Base-by-base conservation (phyloP, 1,284 basidiomycete genomes). In the Malassezia yamatoensis region DNA sequence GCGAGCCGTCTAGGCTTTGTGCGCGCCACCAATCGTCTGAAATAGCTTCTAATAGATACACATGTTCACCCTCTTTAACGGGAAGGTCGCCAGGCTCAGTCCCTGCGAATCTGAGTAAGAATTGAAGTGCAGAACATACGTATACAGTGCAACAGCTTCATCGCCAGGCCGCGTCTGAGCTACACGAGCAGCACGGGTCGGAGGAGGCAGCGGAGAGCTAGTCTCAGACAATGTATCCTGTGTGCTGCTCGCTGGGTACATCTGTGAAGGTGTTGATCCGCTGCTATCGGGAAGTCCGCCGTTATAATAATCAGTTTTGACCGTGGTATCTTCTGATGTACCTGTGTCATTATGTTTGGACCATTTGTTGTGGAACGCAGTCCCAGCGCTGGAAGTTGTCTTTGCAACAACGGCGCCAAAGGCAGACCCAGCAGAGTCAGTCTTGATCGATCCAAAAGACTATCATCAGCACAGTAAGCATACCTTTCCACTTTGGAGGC, bases 11-110 rank as follows among this genome's bases (percentile, higher is more conserved):
- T 12, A 20, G 39, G 33, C 49, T 53, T 18, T 39, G 53, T 5
- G 51, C 61, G 12, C 66, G 56, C 65, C 65, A 70, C 68, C 68
- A 70, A 52, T 70, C 68, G 41, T 63, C 65, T 29, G 59, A 60
- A 18, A 70, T 63, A 16, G 55, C 57, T 36, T 70, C 68, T 12
- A 59, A 40, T 1, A 70, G 55, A 10, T 49, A 55, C 37, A 70
- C 59, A 11, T 47, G 38, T 37, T 70, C 66, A 12, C 64, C 66
- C 21, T 65, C 54, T 0, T 29, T 34, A 0, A 65, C 62, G 5
- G 33, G n/a, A 6, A 70, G 51, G 18, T 70, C 68, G 38, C 67
- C 67, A 8, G 62, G 16, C 32, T 70, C 65, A 7, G 58, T 39
- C 4, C 60, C 68, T n/a, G 16, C 5, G 32, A 58, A 58, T 8